Evolutionary conservation across 2,329 filamentous ascomycete species (phyloP), one percentile per base, ranked within the genome.

Genomic region (Fusarium xyrophilum): DNA sequence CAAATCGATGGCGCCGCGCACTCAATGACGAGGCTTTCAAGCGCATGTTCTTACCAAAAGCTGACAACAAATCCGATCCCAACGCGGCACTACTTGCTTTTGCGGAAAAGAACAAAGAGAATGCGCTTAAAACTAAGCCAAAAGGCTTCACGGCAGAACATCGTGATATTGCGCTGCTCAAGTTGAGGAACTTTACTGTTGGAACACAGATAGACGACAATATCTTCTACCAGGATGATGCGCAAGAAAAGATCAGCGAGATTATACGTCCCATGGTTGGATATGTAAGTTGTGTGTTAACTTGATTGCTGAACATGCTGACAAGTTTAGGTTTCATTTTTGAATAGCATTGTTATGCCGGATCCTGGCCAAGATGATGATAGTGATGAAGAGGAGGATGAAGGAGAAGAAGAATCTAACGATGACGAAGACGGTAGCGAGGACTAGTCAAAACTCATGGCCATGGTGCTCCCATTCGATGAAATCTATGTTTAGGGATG

Each of bases 111-210:
- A 97, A 97, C 73, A 81, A 86, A 68, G 87, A 89, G 62, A 91
- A 88, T 65, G 93, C 93, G 17, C 82, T 97, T 52, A 97, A 96
- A 83, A 95, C 88, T 38, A 90, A 90, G 75, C 94, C 94, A 7
- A 95, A 94, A 91, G 93, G 91, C 47, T 97, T 91, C 75, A 82
- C 87, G 44, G 84, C 86, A 23, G 89, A 92, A 60, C 92, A 97
- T 76, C 82, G 86, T 42, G 91, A 97, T 71, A 93, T 97, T 73
- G 88, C 89, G 57, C 84, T 97, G 54, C 83, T 97, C 57, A 91
- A 93, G 72, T 83, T 97, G 74, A 86, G 89, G 64, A 96, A 90
- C 77, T 97, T 91, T 76, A 94, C 91, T 0, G 79, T 96, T 25
- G 85, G 88, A 38, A 88, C 84, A 62, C 88, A 88, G 75, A 79